phyloP scores from a whole-genome alignment of 352 stramenopile genomes.

The Globisporangium spinosum region DNA sequence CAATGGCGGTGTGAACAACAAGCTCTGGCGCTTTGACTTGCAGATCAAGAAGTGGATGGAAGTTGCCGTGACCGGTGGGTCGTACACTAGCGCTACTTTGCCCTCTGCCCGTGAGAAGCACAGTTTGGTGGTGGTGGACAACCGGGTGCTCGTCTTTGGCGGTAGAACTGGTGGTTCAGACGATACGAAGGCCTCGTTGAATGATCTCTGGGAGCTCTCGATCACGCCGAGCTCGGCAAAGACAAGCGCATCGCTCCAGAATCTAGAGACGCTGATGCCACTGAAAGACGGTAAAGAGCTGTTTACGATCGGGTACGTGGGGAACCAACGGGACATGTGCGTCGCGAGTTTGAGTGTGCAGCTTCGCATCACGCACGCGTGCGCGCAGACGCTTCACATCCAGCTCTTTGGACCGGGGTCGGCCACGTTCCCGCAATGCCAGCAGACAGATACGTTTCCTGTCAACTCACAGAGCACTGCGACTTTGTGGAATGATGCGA shows the following conservation, averaged over 20 bases:
- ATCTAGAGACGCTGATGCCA: constrained; percentile 32
- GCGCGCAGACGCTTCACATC: constrained; percentile 44
- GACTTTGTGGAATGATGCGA: constrained; percentile 41
- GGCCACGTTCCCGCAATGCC: constrained; percentile 44
- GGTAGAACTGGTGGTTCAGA: constrained; percentile 30
- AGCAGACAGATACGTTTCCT: constrained; percentile 39
- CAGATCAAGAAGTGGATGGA: constrained; percentile 50
- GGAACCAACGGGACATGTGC: constrained; percentile 33
- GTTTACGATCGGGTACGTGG: constrained; percentile 46
- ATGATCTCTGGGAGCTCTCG: constrained; percentile 67
- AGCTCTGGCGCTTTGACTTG: constrained; percentile 68
- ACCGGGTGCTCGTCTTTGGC: constrained; percentile 57
- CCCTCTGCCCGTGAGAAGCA: constrained; percentile 57
- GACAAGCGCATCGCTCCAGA: constrained; percentile 29
- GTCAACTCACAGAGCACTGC: constrained; percentile 32
- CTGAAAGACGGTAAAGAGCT: constrained; percentile 49
- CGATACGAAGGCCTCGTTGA: constrained; percentile 29
- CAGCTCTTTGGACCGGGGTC: constrained; percentile 60
- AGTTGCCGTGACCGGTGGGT: constrained; percentile 14
- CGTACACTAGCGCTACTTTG: constrained; percentile 3
- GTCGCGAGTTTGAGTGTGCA: constrained; percentile 41
- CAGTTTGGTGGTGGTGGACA: constrained; percentile 40
- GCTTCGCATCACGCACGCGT: constrained; percentile 55
- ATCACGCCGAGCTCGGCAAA: constrained; percentile 40
- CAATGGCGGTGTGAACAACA: constrained; percentile 42